Percentiles rank a stretch among this genome's conserved stretches.
phyloP scores from a whole-genome alignment of 2,329 filamentous ascomycete species.

The Didymellaceae sp. region DNA sequence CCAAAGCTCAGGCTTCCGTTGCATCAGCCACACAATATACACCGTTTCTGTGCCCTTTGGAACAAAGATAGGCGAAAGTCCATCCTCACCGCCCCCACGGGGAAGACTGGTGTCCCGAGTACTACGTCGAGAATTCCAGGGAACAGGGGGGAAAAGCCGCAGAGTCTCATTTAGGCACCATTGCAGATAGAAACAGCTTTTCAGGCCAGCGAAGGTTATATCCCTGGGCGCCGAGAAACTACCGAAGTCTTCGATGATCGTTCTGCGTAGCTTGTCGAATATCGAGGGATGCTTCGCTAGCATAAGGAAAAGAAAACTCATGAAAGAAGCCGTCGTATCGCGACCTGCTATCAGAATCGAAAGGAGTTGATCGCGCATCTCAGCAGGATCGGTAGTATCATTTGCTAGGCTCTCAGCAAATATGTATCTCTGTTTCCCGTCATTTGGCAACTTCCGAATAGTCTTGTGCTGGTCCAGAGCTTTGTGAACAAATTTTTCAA shows the following conservation, averaged over 20 bases:
- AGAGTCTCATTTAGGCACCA: conserved; percentile 32
- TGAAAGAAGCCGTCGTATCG: conserved; percentile 80
- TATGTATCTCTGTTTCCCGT: conserved; percentile 1
- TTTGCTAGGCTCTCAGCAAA: conserved; percentile 1
- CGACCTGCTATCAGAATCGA: conserved; percentile 82
- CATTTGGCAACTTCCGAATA: neutral
- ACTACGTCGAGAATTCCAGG: conserved; percentile 30
- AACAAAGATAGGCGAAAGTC: conserved; percentile 32
- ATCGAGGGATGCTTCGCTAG: conserved; percentile 45
- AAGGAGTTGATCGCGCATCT: conserved; percentile 56
- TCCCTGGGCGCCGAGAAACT: conserved; percentile 25
- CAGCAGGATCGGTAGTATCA: conserved; percentile 32
- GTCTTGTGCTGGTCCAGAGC: conserved; percentile 16
- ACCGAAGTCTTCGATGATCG: conserved; percentile 43
- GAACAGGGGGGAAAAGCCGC: conserved; percentile 32
- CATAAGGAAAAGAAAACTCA: conserved; percentile 53
- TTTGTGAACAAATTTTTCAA: conserved; percentile 40
- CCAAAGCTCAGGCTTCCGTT: conserved; percentile 28
- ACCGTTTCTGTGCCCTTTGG: conserved; percentile 18
- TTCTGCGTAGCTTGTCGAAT: conserved; percentile 46
- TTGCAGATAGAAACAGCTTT: conserved; percentile 25
- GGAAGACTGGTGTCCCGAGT: conserved; percentile 36
- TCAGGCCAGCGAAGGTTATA: conserved; percentile 16
- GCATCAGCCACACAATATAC: conserved; percentile 25
- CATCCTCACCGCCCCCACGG: conserved; percentile 34